These are phyloP conservation scores for Auricularia sp. DNA, from an alignment of 768 basidiomycete species.

Conservation along the genomic window DNA sequence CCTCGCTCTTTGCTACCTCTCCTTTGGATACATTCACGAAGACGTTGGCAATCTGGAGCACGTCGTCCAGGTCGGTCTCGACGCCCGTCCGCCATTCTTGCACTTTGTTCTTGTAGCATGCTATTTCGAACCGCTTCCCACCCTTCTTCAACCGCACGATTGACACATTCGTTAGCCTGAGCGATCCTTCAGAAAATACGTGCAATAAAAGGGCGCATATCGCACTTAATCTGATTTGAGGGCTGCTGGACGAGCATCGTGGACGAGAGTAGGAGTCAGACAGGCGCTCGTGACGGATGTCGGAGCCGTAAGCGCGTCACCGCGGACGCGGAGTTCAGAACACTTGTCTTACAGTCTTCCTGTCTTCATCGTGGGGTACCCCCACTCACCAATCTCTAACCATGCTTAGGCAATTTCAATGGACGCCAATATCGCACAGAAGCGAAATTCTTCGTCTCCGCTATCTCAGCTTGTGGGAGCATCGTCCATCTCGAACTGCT, in stretches of 20 bases:
- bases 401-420: no score
- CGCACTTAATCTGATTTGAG: conserved; percentile 80
- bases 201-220: neutral
- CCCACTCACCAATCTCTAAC: no score
- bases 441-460: no score
- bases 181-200: conserved; percentile 4
- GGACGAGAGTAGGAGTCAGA: neutral
- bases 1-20: conserved; percentile 77
- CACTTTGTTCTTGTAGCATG: conserved; percentile 99
- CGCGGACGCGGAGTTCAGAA: no score
- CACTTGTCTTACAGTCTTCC: no score
- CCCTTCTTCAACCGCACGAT: conserved; percentile 94
- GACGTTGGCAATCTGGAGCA: conserved; percentile 91
- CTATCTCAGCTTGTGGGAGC: no score
- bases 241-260: conserved; percentile 63
- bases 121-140: conserved; percentile 98
- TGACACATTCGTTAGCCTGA: conserved; percentile 91
- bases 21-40: conserved; percentile 97
- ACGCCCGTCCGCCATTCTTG: conserved; percentile 92
- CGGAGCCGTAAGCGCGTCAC: no score
- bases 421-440: no score
- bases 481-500: no score
- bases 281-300: no score
- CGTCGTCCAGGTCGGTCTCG: conserved; percentile 89
- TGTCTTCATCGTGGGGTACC: no score